A percentile compares a stretch with the other conserved stretches of the same genome.
These are phyloP conservation scores for Urtica urens DNA, from an alignment of 306 rosid species.

Conservation along the genomic window DNA sequence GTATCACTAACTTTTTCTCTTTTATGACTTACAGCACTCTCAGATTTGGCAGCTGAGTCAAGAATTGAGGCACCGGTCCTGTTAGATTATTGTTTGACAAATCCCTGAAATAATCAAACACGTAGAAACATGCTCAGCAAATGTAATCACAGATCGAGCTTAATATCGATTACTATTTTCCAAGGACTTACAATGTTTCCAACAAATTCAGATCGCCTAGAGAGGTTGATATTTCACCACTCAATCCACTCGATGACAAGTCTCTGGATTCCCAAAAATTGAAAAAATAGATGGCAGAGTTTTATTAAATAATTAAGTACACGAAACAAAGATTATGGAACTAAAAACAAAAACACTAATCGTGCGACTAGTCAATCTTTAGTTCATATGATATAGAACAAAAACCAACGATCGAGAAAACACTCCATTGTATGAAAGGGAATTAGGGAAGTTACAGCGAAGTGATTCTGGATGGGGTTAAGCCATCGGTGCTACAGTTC, in stretches of 20 bases:
- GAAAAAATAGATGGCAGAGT: too few relatives aligned
- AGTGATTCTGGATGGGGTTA: not conserved
- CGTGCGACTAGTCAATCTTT: too few relatives aligned
- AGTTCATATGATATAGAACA: too few relatives aligned
- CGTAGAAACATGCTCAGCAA: not conserved
- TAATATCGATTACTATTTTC: too few relatives aligned
- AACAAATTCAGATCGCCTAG: slow-evolving; percentile 25
- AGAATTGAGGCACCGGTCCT: slow-evolving; percentile 29
- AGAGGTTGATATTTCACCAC: too few relatives aligned
- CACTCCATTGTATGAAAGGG: not conserved
- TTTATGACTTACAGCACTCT: slow-evolving; percentile 35
- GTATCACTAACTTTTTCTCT: not conserved
- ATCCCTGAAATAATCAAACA: slow-evolving; percentile 25
- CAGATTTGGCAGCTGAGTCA: slow-evolving; percentile 24
- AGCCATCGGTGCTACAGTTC: not conserved
- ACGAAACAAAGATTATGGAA: too few relatives aligned
- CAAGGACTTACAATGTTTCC: slow-evolving; percentile 22
- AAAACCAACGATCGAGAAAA: too few relatives aligned
- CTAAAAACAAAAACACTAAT: too few relatives aligned
- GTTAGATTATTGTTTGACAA: slow-evolving; percentile 32
- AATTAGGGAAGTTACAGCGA: slow-evolving; percentile 2
- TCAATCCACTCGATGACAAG: too few relatives aligned
- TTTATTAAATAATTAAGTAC: too few relatives aligned
- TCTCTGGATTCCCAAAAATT: too few relatives aligned
- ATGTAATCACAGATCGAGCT: not conserved